Evolutionary conservation across 2,329 filamentous ascomycete species (phyloP).

Genomic region (Venturia effusa): DNA sequence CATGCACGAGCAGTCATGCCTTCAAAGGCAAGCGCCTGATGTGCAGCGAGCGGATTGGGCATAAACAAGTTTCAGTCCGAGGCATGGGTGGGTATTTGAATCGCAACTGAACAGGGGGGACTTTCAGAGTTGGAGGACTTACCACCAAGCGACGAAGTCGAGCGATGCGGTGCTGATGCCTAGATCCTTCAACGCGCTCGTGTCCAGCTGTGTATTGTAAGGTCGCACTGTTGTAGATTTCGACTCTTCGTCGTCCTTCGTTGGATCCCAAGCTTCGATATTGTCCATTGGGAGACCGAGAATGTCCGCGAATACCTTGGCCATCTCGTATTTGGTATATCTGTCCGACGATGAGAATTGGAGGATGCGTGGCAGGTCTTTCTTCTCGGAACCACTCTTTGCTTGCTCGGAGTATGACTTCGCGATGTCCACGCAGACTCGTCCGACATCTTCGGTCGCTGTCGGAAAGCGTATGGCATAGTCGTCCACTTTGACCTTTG

Average conservation of each 20-base stretch:
- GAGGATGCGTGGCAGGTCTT: conserved; percentile 55
- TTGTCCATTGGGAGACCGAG: conserved; percentile 61
- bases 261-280: conserved; percentile 46
- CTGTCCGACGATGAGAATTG: conserved; percentile 82
- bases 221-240: conserved; percentile 60
- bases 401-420: conserved; percentile 48
- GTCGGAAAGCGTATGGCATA: conserved; percentile 79
- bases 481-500: conserved; percentile 68
- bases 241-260: conserved; percentile 61
- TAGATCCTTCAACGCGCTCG: conserved; percentile 57
- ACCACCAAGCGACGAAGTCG: conserved; percentile 76
- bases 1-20: neutral
- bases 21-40: neutral
- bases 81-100: neutral
- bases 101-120: neutral
- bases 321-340: conserved; percentile 87
- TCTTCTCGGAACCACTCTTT: conserved; percentile 27
- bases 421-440: conserved; percentile 66
- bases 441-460: conserved; percentile 75
- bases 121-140: conserved; percentile 12
- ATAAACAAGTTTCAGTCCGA: neutral
- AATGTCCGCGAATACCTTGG: conserved; percentile 64
- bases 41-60: neutral
- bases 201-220: conserved; percentile 82
- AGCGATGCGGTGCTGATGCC: conserved; percentile 64